A percentile compares a stretch with the other conserved stretches of the same genome.
Evolutionary conservation across 129 eudicot species (phyloP).

Genomic region (Daucus carota): DNA sequence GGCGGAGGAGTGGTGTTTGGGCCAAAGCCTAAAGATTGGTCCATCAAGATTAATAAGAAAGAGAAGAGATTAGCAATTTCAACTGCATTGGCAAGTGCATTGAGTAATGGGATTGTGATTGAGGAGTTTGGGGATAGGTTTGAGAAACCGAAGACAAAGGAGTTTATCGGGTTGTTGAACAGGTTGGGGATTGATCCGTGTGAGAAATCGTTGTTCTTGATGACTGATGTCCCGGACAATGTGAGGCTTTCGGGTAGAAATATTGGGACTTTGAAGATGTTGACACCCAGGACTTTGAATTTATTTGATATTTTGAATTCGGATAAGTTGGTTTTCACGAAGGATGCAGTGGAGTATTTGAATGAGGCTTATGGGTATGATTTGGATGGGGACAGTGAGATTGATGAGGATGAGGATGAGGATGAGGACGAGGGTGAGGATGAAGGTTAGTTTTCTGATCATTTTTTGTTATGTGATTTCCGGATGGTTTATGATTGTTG

Average conservation of each 20-base stretch:
- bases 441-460: conserved; percentile 41
- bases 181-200: conserved; percentile 82
- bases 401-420: conserved; percentile 23
- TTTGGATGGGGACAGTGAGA: conserved; percentile 34
- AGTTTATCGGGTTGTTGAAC: conserved; percentile 59
- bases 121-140: conserved; percentile 77
- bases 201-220: conserved; percentile 73
- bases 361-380: conserved; percentile 72
- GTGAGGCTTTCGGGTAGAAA: conserved; percentile 68
- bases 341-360: conserved; percentile 71
- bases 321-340: conserved; percentile 71
- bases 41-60: conserved; percentile 71
- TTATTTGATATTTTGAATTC: conserved; percentile 80
- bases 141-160: conserved; percentile 80
- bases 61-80: conserved; percentile 79
- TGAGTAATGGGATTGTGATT: conserved; percentile 53
- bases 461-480: not conserved
- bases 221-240: conserved; percentile 76
- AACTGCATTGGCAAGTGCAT: conserved; percentile 71
- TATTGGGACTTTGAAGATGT: conserved; percentile 73
- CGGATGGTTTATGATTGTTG: not conserved
- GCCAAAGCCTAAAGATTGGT: conserved; percentile 91
- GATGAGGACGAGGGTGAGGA: conserved; percentile 18
- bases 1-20: conserved; percentile 96
- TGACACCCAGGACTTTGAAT: conserved; percentile 90